Conservation (phyloP, 345 rosid species). For the Hibiscus trionum region DNA sequence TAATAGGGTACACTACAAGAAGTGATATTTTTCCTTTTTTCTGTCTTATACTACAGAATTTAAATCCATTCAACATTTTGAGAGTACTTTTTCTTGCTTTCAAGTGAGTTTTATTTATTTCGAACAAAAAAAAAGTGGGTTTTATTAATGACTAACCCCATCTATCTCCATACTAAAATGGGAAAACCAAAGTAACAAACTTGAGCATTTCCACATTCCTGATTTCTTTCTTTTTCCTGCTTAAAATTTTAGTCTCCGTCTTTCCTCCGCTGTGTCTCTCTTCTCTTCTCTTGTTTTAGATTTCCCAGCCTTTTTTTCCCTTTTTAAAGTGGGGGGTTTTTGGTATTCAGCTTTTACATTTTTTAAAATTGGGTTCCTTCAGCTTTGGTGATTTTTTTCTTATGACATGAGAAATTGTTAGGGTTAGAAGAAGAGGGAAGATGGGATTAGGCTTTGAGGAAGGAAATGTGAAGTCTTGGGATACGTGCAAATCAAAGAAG, state of each 20-base stretch:
- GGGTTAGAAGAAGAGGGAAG: constrained; percentile 18
- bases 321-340: neutral
- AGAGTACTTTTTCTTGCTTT: too few species aligned
- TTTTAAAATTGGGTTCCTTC: constrained; percentile 6
- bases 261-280: neutral
- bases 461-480: constrained; percentile 38
- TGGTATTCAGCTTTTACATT: neutral
- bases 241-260: constrained; percentile 13
- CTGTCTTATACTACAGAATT: too few species aligned
- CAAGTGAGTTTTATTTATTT: too few species aligned
- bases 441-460: constrained; percentile 36
- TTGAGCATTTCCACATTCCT: constrained; percentile 4
- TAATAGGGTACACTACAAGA: too few species aligned
- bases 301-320: neutral
- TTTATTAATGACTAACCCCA: too few species aligned
- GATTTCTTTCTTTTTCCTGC: neutral
- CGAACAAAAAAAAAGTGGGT: too few species aligned
- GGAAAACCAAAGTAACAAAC: too few species aligned
- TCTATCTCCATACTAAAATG: too few species aligned
- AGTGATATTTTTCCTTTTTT: too few species aligned
- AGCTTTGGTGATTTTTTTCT: neutral
- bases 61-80: too few species aligned
- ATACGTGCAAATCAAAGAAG: constrained; percentile 34
- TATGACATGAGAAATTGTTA: constrained; percentile 25
- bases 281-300: neutral